Base-by-base conservation (phyloP, 495 filamentous ascomycete genomes). In the Mytilinidion resinicola region DNA sequence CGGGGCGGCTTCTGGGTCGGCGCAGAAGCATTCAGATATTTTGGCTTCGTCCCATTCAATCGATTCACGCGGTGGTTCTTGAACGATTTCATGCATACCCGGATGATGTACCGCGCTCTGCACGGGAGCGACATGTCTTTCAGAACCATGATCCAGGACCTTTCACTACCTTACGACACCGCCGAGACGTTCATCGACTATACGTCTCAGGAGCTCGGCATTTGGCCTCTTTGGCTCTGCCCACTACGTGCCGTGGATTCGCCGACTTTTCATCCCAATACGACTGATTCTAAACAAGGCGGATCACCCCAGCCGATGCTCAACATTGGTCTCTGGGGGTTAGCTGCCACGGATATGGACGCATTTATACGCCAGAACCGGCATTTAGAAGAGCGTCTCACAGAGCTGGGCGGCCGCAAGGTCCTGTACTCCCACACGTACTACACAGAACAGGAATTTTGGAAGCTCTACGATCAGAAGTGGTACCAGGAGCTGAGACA, bases 321-420 rank as follows among this genome's bases (percentile, higher is more conserved):
- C 55, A 84, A 83, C 60, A 73, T 83, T 47, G 81, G 81, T 8
- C 67, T 82, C 15, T 83, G 79, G 78, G 81, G 76, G 0, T 49
- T 39, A 12, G 72, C 71, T 0, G 73, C 78, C 17, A 53, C 67
- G 4, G 55, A 65, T 11, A 50, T 48, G 5, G 57, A 69, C 8
- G 66, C 58, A 0, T 84, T 80, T 48, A 59, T 90, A 4, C 57
- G 59, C 0, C 78, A 77, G 54, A 91, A 93, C 70, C 77, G 82
- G 3, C 76, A 75, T 17, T 70, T 93, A 6, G 88, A 91, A 68
- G 60, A 64, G 0, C 82, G 82, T 56, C 74, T 91, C 10, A 73
- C 69, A 11, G 80, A 81, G 54, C 74, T 90, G 3, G 81, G 84
- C n/a, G 88, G 88, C 11, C 77, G 75, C 73, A 82, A 82, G 59